Base-by-base conservation (phyloP, 106 monocot species). In the Apostasia shenzhenica region DNA sequence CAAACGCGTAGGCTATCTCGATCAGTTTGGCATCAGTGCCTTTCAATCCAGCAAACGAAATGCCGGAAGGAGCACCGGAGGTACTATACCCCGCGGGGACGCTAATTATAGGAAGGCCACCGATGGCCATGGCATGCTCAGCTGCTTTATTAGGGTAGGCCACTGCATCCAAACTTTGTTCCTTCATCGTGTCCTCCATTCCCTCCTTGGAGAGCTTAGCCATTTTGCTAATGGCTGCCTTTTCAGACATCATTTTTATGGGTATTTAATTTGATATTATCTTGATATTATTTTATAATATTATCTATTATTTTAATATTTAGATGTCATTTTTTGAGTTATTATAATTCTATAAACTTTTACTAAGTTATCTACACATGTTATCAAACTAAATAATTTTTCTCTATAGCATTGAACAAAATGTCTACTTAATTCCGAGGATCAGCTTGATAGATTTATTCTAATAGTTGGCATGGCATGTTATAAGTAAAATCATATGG, bases 1-100 rank as follows among this genome's bases (percentile, higher is more conserved):
- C 84, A 26, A 84, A 84, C 2, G 70, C 81, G 65, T 78, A 85
- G 6, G 77, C 78, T 2, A 85, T 75, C 74, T 85, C 81, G 8
- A 85, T 81, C 51, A 85, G 58, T 55, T 45, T 67, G 0, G 80
- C 77, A 8, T 85, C 81, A 1, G 67, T 81, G 6, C 80, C 84
- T 65, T 41, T 61, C 9, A 84, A 58, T 3, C 83, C 84, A 3
- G 73, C 66, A 14, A 80, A 84, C 47, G 69, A 77, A 6, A 84
- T 61, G 0, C 80, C 73, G 3, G 80, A 73, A 3, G 80, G 80
- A 1, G 44, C 60, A 44, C 80, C 80, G 8, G 48, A 10, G 0
- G 26, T 3, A 1, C 44, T 52, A 40, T 72, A 81, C 41, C 81
- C 81, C 0, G 85, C 81, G 3, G 85, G 81, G 6, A 85, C 75